Base-by-base conservation (phyloP, 2,329 filamentous ascomycete species). In the Hymenoscyphus fructigenus region DNA sequence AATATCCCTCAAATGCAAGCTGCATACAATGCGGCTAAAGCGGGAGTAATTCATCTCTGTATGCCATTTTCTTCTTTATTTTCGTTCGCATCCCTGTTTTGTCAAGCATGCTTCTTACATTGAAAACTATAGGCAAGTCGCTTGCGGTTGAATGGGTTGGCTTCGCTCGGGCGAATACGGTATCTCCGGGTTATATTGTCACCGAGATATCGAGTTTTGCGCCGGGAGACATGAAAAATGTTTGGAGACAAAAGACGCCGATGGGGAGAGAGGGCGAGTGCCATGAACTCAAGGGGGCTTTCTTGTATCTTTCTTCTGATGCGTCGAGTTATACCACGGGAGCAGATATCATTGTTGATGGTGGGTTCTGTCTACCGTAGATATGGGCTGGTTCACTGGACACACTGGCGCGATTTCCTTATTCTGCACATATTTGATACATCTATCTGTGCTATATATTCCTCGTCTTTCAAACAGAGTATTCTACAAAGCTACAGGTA, bases 1-100 rank as follows among this genome's bases (percentile, higher is more conserved):
- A 93, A 93, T 75, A 83, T 91, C 65, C 91, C 91, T 5, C 90
- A 93, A 79, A 75, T 88, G 70, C 91, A 93, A 79, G 82, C 88
- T 5, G 85, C 88, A 9, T 92, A 92, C 75, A 92, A 92, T 75
- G 87, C 86, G 20, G 87, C 87, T 68, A 92, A 92, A 78, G 86
- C 88, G 1, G 90, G 83, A 34, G 79, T 85, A 14, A 83, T 86
- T 57, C 83, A 87, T 70, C 77, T 85, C 64, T 87, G 84, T 83
- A 79, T 74, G 80, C 78, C 75, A 6, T 71, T 79, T 15, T 26
- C 14, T 56, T 34, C 50, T 26, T 1, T 47, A 28, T 44, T 38
- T 55, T 56, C 6, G 9, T 10, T 20, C 5, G 4, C 7, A 9
- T 15, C 32, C 23, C 15, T n/a, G 29, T 4, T 23, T 53, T 26